Percentiles rank a stretch among this genome's conserved stretches.
Evolutionary conservation across 371 early-diverging fungal species (phyloP).

Genomic region (Mucor piriformis): DNA sequence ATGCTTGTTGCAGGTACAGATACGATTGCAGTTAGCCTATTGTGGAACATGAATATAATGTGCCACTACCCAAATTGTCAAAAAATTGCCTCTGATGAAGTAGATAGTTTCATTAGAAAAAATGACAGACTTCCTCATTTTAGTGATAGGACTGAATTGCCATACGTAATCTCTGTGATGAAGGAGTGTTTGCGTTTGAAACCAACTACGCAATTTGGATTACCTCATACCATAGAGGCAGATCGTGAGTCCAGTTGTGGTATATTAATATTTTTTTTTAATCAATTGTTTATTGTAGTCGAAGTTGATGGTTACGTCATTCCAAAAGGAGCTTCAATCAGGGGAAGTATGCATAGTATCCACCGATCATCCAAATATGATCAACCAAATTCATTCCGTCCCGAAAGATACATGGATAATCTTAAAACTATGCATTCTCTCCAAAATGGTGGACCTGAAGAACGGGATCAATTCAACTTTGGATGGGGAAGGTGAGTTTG

Average conservation of each 20-base stretch:
- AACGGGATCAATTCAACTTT: conserved; percentile 24
- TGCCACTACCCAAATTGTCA: conserved; percentile 21
- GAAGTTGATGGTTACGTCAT: conserved; percentile 17
- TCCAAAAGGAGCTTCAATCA: conserved; percentile 14
- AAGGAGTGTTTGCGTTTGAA: conserved; percentile 22
- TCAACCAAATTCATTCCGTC: conserved; percentile 10
- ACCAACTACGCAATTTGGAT: conserved; percentile 10
- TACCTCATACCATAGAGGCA: conserved; percentile 9
- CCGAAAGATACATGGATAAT: conserved; percentile 15
- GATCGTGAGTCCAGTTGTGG: conserved; percentile 14
- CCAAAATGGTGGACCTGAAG: conserved; percentile 14
- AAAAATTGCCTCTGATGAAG: conserved; percentile 6
- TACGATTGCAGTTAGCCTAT: conserved; percentile 7
- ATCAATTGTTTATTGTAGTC: neutral
- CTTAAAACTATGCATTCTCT: conserved; percentile 8
- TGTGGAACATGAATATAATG: conserved; percentile 13
- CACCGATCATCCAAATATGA: conserved; percentile 8
- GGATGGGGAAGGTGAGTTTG: conserved; percentile 21
- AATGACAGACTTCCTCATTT: conserved; percentile 12
- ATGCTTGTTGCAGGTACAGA: conserved; percentile 21
- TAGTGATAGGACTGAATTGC: conserved; percentile 12
- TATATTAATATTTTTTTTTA: neutral
- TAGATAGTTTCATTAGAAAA: conserved; percentile 16
- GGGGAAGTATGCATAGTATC: conserved; percentile 11
- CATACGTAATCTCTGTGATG: conserved; percentile 10